Conservation (phyloP, 805 yeast species). For the Zygoascus biomembranicola region DNA sequence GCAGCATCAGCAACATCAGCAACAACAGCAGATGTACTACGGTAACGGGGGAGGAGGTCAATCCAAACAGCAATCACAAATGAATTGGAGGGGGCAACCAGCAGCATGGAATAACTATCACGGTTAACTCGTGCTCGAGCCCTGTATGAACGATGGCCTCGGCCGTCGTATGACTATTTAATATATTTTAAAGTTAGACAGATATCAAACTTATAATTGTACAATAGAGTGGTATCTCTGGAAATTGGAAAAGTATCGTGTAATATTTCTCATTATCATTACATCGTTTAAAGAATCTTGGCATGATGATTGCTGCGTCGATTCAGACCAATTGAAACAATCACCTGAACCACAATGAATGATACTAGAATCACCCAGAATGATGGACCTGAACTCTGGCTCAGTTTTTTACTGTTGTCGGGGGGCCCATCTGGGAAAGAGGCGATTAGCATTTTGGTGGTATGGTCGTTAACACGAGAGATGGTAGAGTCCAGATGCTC, state of each 20-base stretch:
- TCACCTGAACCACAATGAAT: slow-evolving; percentile 20
- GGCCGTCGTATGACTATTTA: not conserved
- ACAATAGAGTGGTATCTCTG: too few species aligned
- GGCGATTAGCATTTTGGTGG: slow-evolving; percentile 8
- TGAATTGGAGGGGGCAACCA: slow-evolving; percentile 18
- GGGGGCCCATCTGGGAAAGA: slow-evolving; percentile 15
- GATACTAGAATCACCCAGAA: slow-evolving; percentile 20
- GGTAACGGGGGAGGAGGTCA: slow-evolving; percentile 11
- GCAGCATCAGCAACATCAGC: slow-evolving; percentile 9
- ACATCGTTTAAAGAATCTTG: slow-evolving; percentile 11
- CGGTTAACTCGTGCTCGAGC: not conserved
- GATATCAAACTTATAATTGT: too few species aligned
- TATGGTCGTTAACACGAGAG: slow-evolving; percentile 20
- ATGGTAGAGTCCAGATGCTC: slow-evolving; percentile 16
- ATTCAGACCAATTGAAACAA: slow-evolving; percentile 24
- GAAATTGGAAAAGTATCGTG: too few species aligned
- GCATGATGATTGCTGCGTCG: slow-evolving; percentile 21
- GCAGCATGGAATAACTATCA: slow-evolving; percentile 18
- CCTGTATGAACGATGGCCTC: not conserved
- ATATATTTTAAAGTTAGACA: not conserved
- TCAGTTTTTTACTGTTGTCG: slow-evolving; percentile 8
- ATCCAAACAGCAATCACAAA: slow-evolving; percentile 22
- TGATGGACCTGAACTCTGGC: slow-evolving; percentile 21
- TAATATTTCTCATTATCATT: not conserved
- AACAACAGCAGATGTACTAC: slow-evolving; percentile 17